phyloP scores from a whole-genome alignment of 2,329 filamentous ascomycete genomes.

The Trichoderma sp. region DNA sequence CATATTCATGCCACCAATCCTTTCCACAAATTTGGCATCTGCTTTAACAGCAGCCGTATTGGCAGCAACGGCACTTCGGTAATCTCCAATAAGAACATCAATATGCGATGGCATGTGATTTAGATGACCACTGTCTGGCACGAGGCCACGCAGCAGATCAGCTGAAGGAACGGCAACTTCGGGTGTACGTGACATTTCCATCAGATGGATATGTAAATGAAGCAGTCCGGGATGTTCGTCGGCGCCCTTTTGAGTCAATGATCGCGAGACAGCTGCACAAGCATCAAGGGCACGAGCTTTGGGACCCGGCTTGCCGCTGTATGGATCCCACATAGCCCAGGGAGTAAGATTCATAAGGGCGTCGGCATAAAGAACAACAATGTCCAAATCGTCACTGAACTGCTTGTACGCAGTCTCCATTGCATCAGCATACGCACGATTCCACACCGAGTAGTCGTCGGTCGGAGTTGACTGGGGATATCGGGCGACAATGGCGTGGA shows the following conservation, averaged over 20 bases:
- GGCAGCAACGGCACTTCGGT: background rate
- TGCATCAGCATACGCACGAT: slow-evolving; percentile 4
- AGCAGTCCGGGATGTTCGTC: background rate
- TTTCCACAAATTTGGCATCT: background rate
- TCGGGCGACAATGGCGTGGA: background rate
- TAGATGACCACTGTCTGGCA: slow-evolving; percentile 64
- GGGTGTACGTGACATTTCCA: slow-evolving; percentile 66
- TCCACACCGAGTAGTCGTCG: background rate
- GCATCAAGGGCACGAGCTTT: background rate
- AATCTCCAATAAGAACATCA: background rate
- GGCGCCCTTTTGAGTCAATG: background rate
- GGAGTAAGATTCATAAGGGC: slow-evolving; percentile 7
- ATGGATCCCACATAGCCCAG: background rate
- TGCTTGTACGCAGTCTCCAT: background rate
- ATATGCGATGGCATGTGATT: slow-evolving; percentile 26
- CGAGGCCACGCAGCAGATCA: slow-evolving; percentile 58
- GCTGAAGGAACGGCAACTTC: slow-evolving; percentile 58
- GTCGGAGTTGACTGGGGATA: background rate
- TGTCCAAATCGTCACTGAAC: background rate
- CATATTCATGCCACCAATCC: background rate
- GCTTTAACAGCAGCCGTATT: background rate
- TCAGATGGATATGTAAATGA: slow-evolving; percentile 39
- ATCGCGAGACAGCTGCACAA: background rate
- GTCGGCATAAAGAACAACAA: background rate
- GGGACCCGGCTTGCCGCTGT: background rate